Evolutionary conservation across 2,329 filamentous ascomycete genomes (phyloP).

Genomic region (Tolypocladium album): DNA sequence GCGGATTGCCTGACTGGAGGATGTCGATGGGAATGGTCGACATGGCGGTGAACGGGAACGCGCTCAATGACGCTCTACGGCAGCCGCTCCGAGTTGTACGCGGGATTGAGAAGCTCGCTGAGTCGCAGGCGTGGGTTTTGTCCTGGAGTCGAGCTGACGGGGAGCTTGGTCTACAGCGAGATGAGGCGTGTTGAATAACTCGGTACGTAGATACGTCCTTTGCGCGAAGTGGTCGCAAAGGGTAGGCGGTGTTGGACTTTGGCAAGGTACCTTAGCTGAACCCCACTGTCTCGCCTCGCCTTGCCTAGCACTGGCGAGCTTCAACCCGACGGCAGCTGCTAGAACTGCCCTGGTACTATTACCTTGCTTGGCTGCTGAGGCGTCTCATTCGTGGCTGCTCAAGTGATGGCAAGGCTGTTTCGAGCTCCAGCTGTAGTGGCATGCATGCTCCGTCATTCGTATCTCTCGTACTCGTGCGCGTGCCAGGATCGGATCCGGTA

Average conservation of each 20-base stretch:
- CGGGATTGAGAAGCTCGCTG: neutral
- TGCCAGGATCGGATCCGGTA: too few species aligned
- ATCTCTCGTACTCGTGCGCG: too few species aligned
- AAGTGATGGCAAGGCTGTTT: neutral
- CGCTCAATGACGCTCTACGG: neutral
- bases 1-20: constrained; percentile 68
- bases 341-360: neutral
- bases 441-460: too few species aligned
- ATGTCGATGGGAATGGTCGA: constrained; percentile 71
- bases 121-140: neutral
- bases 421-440: neutral
- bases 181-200: neutral
- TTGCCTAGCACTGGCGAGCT: neutral
- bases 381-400: neutral
- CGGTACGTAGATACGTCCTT: neutral
- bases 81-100: neutral
- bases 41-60: constrained; percentile 38
- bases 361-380: neutral
- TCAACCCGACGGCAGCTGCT: neutral
- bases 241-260: neutral
- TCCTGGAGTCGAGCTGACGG: neutral
- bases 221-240: neutral
- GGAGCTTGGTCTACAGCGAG: neutral
- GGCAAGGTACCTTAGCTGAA: neutral
- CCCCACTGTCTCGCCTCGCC: neutral